phyloP scores from a whole-genome alignment of 768 basidiomycete species.

The Chlorophyllum brunneum region DNA sequence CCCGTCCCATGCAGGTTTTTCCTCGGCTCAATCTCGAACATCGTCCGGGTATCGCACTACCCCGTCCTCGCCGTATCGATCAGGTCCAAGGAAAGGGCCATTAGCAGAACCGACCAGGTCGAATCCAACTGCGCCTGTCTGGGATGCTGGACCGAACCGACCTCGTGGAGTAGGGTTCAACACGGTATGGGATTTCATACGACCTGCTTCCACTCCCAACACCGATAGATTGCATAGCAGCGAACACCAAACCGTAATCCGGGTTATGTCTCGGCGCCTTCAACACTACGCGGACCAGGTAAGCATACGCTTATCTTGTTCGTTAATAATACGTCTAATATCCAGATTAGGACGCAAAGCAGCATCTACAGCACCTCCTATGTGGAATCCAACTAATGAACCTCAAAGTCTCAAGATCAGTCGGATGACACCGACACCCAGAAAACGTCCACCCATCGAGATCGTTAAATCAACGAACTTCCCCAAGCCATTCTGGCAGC shows the following conservation, averaged over 20 bases:
- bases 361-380: background rate
- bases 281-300: background rate
- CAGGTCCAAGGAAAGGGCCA: background rate
- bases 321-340: background rate
- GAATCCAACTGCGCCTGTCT: background rate
- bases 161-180: background rate
- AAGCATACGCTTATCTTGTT: background rate
- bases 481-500: conserved; percentile 10
- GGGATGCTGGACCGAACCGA: background rate
- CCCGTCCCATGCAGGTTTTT: too few relatives aligned
- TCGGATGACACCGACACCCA: conserved; percentile 4
- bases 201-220: background rate
- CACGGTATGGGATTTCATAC: background rate
- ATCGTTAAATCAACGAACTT: conserved; percentile 3
- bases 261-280: background rate
- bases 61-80: background rate
- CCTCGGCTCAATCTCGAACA: background rate
- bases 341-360: conserved; percentile 4
- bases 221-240: background rate
- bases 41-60: background rate
- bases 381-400: conserved; percentile 12
- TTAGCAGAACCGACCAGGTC: background rate
- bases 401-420: conserved; percentile 5
- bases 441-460: conserved; percentile 6
- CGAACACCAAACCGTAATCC: background rate